phyloP scores from a whole-genome alignment of 345 rosid genomes.

The Eucalyptus virginea region DNA sequence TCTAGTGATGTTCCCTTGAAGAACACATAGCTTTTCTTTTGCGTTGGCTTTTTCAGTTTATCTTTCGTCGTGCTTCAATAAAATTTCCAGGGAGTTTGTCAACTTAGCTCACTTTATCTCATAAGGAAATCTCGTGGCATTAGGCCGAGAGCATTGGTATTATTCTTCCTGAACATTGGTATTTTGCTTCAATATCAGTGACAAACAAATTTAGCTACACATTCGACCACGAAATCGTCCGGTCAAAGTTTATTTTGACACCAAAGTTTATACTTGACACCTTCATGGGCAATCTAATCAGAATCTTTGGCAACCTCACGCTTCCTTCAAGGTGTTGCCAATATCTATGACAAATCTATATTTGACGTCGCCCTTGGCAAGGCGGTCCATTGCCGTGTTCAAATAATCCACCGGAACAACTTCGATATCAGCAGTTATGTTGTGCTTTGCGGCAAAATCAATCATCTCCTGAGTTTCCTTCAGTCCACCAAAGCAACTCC shows the following conservation, averaged over 20 bases:
- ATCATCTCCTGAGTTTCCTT: constrained; percentile 34
- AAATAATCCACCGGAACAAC: constrained; percentile 18
- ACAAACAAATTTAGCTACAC: not conserved
- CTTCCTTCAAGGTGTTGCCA: constrained; percentile 4
- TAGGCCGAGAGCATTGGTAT: no score
- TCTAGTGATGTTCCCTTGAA: not conserved
- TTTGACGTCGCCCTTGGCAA: constrained; percentile 15
- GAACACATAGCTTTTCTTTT: no score
- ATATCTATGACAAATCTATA: constrained; percentile 29
- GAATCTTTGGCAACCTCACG: not conserved
- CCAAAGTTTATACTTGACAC: not conserved
- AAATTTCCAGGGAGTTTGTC: not conserved
- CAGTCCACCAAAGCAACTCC: constrained; percentile 23
- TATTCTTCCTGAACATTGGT: not conserved
- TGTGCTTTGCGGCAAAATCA: constrained; percentile 22
- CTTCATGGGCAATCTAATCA: not conserved
- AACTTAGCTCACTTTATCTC: not conserved
- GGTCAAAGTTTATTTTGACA: not conserved
- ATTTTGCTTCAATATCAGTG: not conserved
- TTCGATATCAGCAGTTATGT: constrained; percentile 17
- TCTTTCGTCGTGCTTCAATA: no score
- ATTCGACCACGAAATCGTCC: not conserved
- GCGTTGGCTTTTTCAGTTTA: no score
- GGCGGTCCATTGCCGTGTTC: constrained; percentile 24
- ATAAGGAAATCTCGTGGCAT: no score